These are phyloP conservation scores for Diaporthe aspalathi DNA, from an alignment of 2,329 filamentous ascomycete genomes.

Conservation along the genomic window DNA sequence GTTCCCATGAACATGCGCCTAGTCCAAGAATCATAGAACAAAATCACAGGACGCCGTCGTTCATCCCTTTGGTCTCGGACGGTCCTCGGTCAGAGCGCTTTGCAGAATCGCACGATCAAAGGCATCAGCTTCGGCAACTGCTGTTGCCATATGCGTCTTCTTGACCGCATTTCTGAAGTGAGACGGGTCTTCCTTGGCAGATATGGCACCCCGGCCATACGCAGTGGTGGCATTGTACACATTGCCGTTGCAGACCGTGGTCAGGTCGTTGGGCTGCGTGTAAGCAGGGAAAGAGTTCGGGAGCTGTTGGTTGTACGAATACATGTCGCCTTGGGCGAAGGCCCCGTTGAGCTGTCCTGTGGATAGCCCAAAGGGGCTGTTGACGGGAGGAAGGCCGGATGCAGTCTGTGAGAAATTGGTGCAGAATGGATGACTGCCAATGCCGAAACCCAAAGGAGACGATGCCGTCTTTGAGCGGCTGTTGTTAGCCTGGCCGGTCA, in stretches of 20 bases:
- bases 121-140: slow-evolving; percentile 40
- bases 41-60: neutral
- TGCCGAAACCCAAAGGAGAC: slow-evolving; percentile 31
- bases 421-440: slow-evolving; percentile 42
- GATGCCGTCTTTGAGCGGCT: slow-evolving; percentile 11
- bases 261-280: slow-evolving; percentile 26
- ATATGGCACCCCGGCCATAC: slow-evolving; percentile 40
- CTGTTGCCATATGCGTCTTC: slow-evolving; percentile 36
- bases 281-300: slow-evolving; percentile 20
- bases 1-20: neutral
- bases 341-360: slow-evolving; percentile 30
- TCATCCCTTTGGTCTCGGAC: slow-evolving; percentile 36
- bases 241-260: slow-evolving; percentile 37
- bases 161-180: slow-evolving; percentile 42
- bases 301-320: slow-evolving; percentile 29
- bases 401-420: slow-evolving; percentile 44
- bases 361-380: slow-evolving; percentile 48
- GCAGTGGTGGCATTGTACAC: slow-evolving; percentile 42
- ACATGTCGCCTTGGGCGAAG: slow-evolving; percentile 27
- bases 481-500: slow-evolving; percentile 16
- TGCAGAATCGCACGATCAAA: slow-evolving; percentile 42
- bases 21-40: slow-evolving; percentile 6
- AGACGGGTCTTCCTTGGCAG: slow-evolving; percentile 42
- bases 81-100: slow-evolving; percentile 39
- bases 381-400: slow-evolving; percentile 49